Conservation (phyloP, 2,329 filamentous ascomycete genomes). For the Stagonosporopsis chrysanthemi region DNA sequence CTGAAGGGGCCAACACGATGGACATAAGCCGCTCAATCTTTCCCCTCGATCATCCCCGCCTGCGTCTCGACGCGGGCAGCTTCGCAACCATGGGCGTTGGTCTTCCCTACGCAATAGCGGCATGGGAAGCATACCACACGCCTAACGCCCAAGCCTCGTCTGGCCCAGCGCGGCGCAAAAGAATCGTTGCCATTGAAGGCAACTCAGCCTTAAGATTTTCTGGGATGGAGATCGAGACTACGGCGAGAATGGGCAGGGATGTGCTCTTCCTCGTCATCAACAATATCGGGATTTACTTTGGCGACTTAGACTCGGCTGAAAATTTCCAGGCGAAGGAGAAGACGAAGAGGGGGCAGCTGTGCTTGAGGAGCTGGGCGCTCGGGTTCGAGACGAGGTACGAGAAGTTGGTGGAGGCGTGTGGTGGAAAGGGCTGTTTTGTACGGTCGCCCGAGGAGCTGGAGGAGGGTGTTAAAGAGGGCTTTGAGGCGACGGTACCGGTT, state of each 20-base stretch:
- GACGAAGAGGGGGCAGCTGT: constrained; percentile 40
- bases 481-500: constrained; percentile 56
- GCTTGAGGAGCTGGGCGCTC: constrained; percentile 59
- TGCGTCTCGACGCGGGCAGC: constrained; percentile 65
- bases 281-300: constrained; percentile 57
- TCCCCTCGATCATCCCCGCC: constrained; percentile 61
- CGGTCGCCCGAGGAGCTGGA: constrained; percentile 61
- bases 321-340: constrained; percentile 53
- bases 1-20: constrained; percentile 68
- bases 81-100: constrained; percentile 68
- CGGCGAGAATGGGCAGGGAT: constrained; percentile 63
- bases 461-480: constrained; percentile 60
- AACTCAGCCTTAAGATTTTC: constrained; percentile 65
- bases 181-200: constrained; percentile 64
- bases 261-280: constrained; percentile 64
- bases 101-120: constrained; percentile 64
- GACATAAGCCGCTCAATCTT: constrained; percentile 66
- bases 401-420: constrained; percentile 62
- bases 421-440: constrained; percentile 62
- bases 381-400: constrained; percentile 64
- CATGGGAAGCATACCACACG: constrained; percentile 63
- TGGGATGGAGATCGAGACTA: constrained; percentile 64
- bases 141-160: constrained; percentile 46
- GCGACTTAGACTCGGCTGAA: constrained; percentile 47
- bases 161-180: constrained; percentile 52